Conservation (phyloP, 768 basidiomycete genomes). For the Lactarius trivialis region DNA sequence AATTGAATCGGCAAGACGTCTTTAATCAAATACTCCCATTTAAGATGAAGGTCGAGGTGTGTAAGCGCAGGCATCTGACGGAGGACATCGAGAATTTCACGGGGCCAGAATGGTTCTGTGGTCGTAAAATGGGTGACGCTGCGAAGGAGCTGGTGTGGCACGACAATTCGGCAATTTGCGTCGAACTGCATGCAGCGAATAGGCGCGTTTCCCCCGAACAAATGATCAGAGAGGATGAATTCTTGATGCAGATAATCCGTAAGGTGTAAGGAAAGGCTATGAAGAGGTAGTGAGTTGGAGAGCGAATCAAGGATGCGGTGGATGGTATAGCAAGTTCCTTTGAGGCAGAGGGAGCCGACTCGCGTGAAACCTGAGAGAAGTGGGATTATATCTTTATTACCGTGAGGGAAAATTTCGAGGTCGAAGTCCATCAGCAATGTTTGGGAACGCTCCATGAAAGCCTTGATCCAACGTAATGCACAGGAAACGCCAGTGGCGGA, state of each 20-base stretch:
- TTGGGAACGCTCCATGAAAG: background rate
- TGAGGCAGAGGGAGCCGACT: too few species aligned
- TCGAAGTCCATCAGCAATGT: background rate
- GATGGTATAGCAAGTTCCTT: background rate
- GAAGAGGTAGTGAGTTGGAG: too few species aligned
- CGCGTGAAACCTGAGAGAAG: background rate
- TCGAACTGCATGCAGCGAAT: background rate
- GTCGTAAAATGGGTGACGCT: background rate
- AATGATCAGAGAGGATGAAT: background rate
- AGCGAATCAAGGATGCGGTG: too few species aligned
- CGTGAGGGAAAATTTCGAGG: background rate
- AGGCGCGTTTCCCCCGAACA: background rate
- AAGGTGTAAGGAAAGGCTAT: too few species aligned
- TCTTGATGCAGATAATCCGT: too few species aligned
- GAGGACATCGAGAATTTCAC: background rate
- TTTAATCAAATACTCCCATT: too few species aligned
- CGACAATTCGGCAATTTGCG: background rate
- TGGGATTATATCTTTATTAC: background rate
- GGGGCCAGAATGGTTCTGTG: background rate
- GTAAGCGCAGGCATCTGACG: background rate
- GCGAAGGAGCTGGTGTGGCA: background rate
- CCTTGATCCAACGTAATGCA: background rate
- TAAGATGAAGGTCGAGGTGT: background rate
- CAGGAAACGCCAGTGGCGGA: background rate
- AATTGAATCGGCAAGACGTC: background rate